Evolutionary conservation across 225 moss, liverwort and hornwort species (phyloP).

Genomic region (Rhytidiadelphus loreus): DNA sequence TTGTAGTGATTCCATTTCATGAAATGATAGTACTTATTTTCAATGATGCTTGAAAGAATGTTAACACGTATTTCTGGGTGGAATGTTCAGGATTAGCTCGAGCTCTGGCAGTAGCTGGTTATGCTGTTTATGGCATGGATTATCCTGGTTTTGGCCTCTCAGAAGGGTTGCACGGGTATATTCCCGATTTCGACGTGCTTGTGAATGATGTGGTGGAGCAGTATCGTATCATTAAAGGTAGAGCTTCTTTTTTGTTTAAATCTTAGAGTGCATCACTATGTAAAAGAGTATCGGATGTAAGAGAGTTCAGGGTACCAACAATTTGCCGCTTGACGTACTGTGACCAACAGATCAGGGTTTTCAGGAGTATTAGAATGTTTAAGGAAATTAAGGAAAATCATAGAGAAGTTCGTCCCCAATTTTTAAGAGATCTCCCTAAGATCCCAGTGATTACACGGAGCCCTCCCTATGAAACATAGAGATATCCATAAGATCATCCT

Average conservation of each 20-base stretch:
- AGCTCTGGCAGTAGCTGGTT: constrained; percentile 58
- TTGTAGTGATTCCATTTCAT: background rate
- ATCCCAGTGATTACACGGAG: background rate
- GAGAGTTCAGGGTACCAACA: background rate
- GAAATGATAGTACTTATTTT: background rate
- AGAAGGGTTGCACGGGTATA: constrained; percentile 76
- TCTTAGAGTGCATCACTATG: background rate
- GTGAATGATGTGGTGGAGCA: constrained; percentile 77
- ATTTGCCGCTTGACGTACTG: background rate
- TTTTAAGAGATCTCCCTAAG: background rate
- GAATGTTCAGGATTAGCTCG: constrained; percentile 62
- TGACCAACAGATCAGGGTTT: background rate
- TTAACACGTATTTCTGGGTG: background rate
- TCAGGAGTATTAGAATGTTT: background rate
- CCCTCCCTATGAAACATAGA: background rate
- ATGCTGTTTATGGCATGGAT: constrained; percentile 88
- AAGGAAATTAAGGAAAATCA: background rate
- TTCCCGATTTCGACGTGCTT: constrained; percentile 63
- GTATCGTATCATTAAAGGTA: constrained; percentile 56
- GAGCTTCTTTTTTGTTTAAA: background rate
- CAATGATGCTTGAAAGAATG: background rate
- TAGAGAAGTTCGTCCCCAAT: background rate
- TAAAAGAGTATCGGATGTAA: background rate
- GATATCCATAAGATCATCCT: background rate
- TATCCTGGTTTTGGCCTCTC: constrained; percentile 93